Base-by-base conservation (phyloP, 495 filamentous ascomycete species). In the Evernia prunastri region DNA sequence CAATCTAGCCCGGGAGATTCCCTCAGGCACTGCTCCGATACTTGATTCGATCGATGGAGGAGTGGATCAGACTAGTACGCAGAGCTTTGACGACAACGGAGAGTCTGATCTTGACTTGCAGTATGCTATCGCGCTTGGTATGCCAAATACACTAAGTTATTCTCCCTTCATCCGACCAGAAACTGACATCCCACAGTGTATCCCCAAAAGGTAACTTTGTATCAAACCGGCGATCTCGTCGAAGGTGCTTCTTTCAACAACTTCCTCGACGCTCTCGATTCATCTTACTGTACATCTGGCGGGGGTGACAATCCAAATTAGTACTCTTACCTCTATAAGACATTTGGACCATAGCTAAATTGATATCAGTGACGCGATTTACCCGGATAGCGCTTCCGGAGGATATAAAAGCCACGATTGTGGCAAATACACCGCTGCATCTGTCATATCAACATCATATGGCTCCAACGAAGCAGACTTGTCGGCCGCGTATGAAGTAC, bases 191-290 rank as follows among this genome's bases (percentile, higher is more conserved):
- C 27, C 25, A 1, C 27, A 53, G 49, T 86, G 72, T 84, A 78
- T 70, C 85, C 85, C 0, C 85, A 87, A 67, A 80, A 78, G 31
- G 77, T 79, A 0, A 77, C 84, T 13, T 73, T 88, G 17, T 87
- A 78, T 72, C 83, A 87, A 63, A 77, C 77, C 0, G 85, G 86
- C 65, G 82, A 86, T 68, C 73, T 77, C 61, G 74, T 75, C 57
- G 82, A 81, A 64, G 70, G 79, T 29, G 72, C 70, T 11, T 75
- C 81, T 25, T 80, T 77, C 66, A 78, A 79, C 66, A 79, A 75
- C 43, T 82, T 86, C 68, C 78, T 82, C 63, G 81, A 86, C 64
- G 84, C 83, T n/a, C 79, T 87, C 39, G 86, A 87, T 64, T 84
- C 81, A 5, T 81, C 79, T 17, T 86, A 86, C 70, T 87, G 79